Percentiles rank a stretch among this genome's conserved stretches.
These are phyloP conservation scores for Stagonosporopsis cucurbitacearum DNA, from an alignment of 2,329 filamentous ascomycete genomes.

Conservation along the genomic window DNA sequence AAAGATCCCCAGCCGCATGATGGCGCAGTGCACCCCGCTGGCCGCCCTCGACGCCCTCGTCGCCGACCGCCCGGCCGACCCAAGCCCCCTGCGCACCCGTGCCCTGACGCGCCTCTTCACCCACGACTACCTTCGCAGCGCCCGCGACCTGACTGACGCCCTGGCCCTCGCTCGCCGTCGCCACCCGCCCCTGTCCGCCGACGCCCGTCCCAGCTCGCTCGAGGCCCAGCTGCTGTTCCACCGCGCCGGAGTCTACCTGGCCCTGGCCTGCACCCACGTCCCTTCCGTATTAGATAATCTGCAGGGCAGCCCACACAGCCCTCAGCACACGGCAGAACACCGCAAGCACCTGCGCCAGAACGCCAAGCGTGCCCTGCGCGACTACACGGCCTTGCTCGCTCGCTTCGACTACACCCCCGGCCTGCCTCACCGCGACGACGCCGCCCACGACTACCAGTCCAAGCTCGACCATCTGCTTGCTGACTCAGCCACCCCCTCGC, in stretches of 20 bases:
- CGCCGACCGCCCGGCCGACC: conserved; percentile 66
- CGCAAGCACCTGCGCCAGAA: conserved; percentile 74
- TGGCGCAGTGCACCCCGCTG: conserved; percentile 75
- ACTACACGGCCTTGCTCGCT: conserved; percentile 75
- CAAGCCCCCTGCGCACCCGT: conserved; percentile 72
- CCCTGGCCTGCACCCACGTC: conserved; percentile 72
- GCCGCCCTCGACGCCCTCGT: conserved; percentile 72
- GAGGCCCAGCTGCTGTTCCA: conserved; percentile 79
- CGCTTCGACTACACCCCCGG: conserved; percentile 81
- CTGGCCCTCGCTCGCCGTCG: conserved; percentile 61
- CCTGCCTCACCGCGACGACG: background rate
- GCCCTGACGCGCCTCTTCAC: conserved; percentile 79
- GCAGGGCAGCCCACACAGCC: conserved; percentile 48
- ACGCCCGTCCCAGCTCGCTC: conserved; percentile 75
- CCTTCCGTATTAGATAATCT: conserved; percentile 61
- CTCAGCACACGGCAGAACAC: conserved; percentile 62
- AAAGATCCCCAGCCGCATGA: conserved; percentile 78
- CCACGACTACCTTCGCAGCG: conserved; percentile 73
- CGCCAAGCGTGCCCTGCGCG: conserved; percentile 77
- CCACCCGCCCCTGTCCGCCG: conserved; percentile 64
- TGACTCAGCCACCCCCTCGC: background rate
- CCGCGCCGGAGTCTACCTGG: conserved; percentile 74
- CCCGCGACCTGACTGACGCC: conserved; percentile 72
- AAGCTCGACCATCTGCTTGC: background rate
- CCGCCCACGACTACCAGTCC: no score